phyloP scores from a whole-genome alignment of 495 filamentous ascomycete genomes.

The Aspergillus kassunensis region DNA sequence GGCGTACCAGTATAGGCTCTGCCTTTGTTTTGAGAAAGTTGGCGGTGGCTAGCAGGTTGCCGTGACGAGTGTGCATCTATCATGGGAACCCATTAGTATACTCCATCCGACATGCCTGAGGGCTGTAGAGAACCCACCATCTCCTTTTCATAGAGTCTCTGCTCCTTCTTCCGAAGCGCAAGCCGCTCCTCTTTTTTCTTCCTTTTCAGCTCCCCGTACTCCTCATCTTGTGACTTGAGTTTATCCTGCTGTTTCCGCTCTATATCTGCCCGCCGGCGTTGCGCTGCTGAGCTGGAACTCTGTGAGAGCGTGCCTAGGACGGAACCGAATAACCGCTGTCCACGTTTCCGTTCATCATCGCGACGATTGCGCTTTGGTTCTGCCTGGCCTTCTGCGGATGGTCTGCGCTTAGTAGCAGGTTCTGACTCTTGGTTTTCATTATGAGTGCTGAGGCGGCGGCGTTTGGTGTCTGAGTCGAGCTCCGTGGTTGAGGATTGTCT shows the following conservation, averaged over 20 bases:
- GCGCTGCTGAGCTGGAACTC: conserved; percentile 60
- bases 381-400: conserved; percentile 24
- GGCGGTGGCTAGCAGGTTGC: conserved; percentile 66
- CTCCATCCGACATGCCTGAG: background rate
- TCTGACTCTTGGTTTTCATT: conserved; percentile 9
- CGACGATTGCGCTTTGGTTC: conserved; percentile 41
- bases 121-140: conserved; percentile 53
- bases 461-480: conserved; percentile 50
- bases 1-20: conserved; percentile 73
- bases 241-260: conserved; percentile 87
- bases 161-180: conserved; percentile 59
- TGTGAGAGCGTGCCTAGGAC: conserved; percentile 85
- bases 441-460: conserved; percentile 46
- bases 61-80: conserved; percentile 79
- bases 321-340: conserved; percentile 84
- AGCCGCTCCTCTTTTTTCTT: conserved; percentile 58
- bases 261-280: conserved; percentile 80
- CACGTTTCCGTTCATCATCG: conserved; percentile 79
- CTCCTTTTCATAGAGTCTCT: conserved; percentile 72
- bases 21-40: conserved; percentile 69
- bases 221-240: conserved; percentile 67
- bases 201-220: conserved; percentile 64
- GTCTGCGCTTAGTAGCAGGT: conserved; percentile 15
- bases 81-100: background rate
- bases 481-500: conserved; percentile 54